Evolutionary conservation across 306 rosid genomes (phyloP).

Genomic region (Pueraria montana): DNA sequence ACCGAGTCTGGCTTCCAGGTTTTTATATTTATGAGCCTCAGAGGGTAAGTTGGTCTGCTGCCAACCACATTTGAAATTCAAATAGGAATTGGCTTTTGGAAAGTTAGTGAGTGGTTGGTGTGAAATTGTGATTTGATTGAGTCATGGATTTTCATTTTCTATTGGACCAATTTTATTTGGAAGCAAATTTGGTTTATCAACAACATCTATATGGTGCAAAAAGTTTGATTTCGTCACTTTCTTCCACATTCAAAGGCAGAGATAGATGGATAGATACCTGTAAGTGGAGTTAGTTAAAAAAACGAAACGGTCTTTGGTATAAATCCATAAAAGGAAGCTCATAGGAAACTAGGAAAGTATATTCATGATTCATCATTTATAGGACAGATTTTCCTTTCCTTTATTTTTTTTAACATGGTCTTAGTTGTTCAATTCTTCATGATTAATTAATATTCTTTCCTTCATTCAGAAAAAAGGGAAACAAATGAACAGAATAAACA

Average conservation of each 20-base stretch:
- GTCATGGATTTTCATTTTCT: constrained; percentile 36
- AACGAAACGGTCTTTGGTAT: constrained; percentile 33
- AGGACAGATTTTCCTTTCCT: neutral
- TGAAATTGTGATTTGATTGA: constrained; percentile 43
- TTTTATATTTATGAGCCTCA: constrained; percentile 48
- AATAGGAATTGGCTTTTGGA: constrained; percentile 48
- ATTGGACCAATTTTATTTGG: constrained; percentile 13
- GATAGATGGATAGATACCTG: constrained; percentile 20
- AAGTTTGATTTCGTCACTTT: constrained; percentile 48
- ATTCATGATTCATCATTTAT: neutral
- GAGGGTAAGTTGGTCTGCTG: constrained; percentile 52
- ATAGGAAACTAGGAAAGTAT: constrained; percentile 34
- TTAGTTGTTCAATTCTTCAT: neutral
- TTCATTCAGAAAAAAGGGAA: neutral
- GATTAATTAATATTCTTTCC: neutral
- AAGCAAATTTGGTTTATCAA: constrained; percentile 32
- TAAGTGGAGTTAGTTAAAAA: constrained; percentile 48
- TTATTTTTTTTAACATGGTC: neutral
- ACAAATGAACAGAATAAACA: neutral
- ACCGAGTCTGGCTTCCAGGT: constrained; percentile 47
- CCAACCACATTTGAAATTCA: constrained; percentile 55
- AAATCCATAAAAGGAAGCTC: constrained; percentile 43
- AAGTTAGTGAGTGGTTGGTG: constrained; percentile 55
- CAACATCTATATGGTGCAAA: constrained; percentile 4
- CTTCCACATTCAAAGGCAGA: constrained; percentile 59